phyloP scores from a whole-genome alignment of 2,329 filamentous ascomycete species.

The Acrocalymma vagum region DNA sequence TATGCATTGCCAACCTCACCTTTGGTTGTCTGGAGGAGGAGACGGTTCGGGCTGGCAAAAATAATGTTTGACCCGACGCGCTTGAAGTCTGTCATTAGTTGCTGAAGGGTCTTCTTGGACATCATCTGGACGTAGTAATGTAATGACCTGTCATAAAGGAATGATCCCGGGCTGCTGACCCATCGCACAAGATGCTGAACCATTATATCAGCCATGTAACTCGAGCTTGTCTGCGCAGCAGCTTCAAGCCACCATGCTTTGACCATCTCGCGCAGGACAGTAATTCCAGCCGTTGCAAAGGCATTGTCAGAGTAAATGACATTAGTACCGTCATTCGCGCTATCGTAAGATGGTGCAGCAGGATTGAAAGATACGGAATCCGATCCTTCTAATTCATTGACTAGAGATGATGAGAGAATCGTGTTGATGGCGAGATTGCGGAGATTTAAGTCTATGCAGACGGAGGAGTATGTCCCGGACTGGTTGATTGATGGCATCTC shows the following conservation, averaged over 20 bases:
- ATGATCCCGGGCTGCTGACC: conserved; percentile 93
- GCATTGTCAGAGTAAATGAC: conserved; percentile 85
- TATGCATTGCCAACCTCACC: conserved; percentile 96
- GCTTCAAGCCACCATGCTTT: conserved; percentile 98
- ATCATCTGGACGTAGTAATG: conserved; percentile 99
- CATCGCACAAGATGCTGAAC: conserved; percentile 97
- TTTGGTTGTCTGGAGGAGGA: conserved; percentile 95
- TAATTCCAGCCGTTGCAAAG: conserved; percentile 90
- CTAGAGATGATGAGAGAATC: conserved; percentile 92
- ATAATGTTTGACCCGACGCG: conserved; percentile 94
- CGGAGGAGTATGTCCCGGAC: conserved; percentile 91
- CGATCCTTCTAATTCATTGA: conserved; percentile 93
- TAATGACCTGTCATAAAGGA: conserved; percentile 91
- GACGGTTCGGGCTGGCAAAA: conserved; percentile 88
- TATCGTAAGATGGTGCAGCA: conserved; percentile 68
- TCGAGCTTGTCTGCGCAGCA: conserved; percentile 72
- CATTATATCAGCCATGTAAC: conserved; percentile 93
- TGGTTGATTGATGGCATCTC: conserved; percentile 95
- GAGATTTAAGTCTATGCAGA: conserved; percentile 94
- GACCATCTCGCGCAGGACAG: conserved; percentile 96
- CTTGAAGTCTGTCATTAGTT: conserved; percentile 95
- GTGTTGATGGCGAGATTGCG: conserved; percentile 98
- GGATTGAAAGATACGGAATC: conserved; percentile 89
- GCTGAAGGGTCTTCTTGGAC: conserved; percentile 95
- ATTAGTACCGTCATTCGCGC: conserved; percentile 68